phyloP scores from a whole-genome alignment of 495 filamentous ascomycete genomes.

The Neurospora sp. region DNA sequence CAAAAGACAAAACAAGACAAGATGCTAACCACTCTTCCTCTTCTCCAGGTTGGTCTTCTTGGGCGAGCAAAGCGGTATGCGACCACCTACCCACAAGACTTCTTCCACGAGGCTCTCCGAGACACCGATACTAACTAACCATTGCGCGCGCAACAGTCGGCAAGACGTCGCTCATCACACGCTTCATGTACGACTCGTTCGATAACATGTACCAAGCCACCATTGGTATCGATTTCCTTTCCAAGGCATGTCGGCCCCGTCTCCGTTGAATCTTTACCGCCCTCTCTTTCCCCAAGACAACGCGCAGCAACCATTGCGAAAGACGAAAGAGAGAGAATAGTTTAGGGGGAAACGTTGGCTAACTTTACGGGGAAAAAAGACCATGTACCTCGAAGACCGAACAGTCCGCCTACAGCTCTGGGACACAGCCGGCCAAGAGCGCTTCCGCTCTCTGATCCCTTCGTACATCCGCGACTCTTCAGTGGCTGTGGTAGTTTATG shows the following conservation, averaged over 20 bases:
- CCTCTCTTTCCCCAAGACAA: not conserved
- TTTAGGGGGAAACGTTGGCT: not conserved
- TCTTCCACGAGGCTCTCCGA: not conserved
- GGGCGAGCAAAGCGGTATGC: conserved; percentile 93
- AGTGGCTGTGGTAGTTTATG: conserved; percentile 96
- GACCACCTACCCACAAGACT: conserved; percentile 7
- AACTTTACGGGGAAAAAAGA: conserved; percentile 39
- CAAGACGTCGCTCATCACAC: conserved; percentile 96
- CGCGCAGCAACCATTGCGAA: not conserved
- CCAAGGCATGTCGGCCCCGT: conserved; percentile 55
- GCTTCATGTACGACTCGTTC: conserved; percentile 99
- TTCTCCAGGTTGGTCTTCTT: conserved; percentile 76
- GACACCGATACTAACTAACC: conserved; percentile 9
- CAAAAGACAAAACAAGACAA: not conserved
- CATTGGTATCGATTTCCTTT: conserved; percentile 98
- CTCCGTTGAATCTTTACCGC: no score
- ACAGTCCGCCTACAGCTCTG: conserved; percentile 95
- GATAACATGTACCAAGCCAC: conserved; percentile 99
- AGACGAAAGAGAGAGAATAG: not conserved
- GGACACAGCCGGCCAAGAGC: conserved; percentile 96
- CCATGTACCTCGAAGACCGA: conserved; percentile 98
- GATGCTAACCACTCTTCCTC: conserved; percentile 6
- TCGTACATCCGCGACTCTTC: conserved; percentile 96
- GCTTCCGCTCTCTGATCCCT: conserved; percentile 92
- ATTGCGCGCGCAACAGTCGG: conserved; percentile 55